Evolutionary conservation across 2,329 filamentous ascomycete genomes (phyloP), one percentile per base, ranked within the genome.

Genomic region (Xylariomycetidae sp.): DNA sequence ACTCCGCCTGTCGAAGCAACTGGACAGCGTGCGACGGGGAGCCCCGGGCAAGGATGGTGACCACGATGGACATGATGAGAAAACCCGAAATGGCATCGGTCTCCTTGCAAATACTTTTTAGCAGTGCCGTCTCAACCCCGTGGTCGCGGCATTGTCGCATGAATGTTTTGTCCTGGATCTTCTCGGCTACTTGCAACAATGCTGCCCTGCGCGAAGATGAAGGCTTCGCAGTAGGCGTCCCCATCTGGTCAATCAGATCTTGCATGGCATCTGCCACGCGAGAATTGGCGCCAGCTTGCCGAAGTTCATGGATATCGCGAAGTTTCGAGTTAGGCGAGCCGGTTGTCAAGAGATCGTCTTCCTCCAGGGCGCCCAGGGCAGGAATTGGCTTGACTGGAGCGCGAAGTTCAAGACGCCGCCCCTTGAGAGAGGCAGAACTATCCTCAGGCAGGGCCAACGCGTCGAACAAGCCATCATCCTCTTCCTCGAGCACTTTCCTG

Each of bases 81-180:
- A 82, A 83, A 6, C 77, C 78, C 32, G 71, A 70, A 22, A 82
- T 61, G 15, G 70, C 44, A 51, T 88, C 82, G 2, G 67, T 59
- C 48, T 82, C 75, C 30, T 67, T 64, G 1, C 67, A 69, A 8
- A 84, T 65, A 25, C 74, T 72, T 27, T 73, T 67, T 32, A 87
- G 73, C 12, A 95, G 65, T 19, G 73, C 74, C 34, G 78, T 72
- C 40, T 86, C 83, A 35, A 83, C 76, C 6, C 78, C 76, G 44
- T 86, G 80, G 40, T 88, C 80, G 14, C 83, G 70, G 48, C 95
- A 88, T 40, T 84, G 79, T 13, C 69, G 67, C 18, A 76, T 64
- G 47, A 85, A 88, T 1, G 65, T 66, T 47, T 79, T 78, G 31
- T 80, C 65, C 30, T 72, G 69, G 25, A 81, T 63, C 47, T 76